Evolutionary conservation across 2,329 filamentous ascomycete species (phyloP), one percentile per base, ranked within the genome.

Genomic region (Emericellopsis cladophorae): DNA sequence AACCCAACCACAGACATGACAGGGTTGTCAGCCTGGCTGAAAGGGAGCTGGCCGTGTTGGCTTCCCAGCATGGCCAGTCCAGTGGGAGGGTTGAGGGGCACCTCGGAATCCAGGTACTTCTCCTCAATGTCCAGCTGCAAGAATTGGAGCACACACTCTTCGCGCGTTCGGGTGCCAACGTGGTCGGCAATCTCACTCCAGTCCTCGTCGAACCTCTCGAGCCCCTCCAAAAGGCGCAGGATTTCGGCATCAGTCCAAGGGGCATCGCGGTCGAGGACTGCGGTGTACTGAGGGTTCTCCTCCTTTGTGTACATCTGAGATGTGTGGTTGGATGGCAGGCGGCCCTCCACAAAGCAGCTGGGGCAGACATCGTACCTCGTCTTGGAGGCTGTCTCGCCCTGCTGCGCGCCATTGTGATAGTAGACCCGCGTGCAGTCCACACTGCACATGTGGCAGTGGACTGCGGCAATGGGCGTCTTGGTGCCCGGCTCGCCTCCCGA

Each of bases 101-200:
- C 51, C 52, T 90, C 81, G 7, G 86, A 79, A 52, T 96, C 89
- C 9, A 95, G 69, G 55, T 95, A 98, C 59, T 94, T 93, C 66
- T 95, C 90, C 59, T 96, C 92, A 46, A 98, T 98, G 50, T 95
- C 90, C 31, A 98, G 71, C 56, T 95, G 88, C 48, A 98, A 62
- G 67, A 98, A 98, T 58, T 95, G 92, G 51, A 96, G 73, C 14
- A 96, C 90, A 58, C 92, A 98, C 64, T 98, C 90, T 60, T 98
- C 93, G 40, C 87, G 76, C 2, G 88, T 95, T 45, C 90, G 81
- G 3, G 87, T 93, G 38, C 84, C 84, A 35, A 98, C 92, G 54
- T 95, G 85, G 47, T 90, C 87, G 2, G 93, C 81, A 49, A 98
- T 89, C 52, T 86, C 79, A 43, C 84, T 82, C 92, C 92, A 98